These are phyloP conservation scores for Euphorbia peplus DNA, from an alignment of 345 rosid species.

Conservation along the genomic window DNA sequence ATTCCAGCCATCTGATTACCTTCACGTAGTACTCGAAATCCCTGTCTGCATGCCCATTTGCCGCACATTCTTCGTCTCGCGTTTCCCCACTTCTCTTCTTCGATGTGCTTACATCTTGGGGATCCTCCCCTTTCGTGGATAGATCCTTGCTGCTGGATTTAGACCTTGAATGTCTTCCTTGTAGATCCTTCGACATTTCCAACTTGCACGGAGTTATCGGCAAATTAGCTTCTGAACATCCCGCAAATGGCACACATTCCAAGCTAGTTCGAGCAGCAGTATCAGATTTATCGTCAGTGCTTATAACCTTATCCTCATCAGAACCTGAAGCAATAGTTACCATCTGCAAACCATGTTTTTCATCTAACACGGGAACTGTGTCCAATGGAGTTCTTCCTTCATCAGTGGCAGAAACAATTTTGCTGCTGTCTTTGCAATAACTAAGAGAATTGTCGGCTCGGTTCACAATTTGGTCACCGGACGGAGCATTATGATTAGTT, in stretches of 20 bases:
- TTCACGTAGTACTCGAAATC: constrained; percentile 82
- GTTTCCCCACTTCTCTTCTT: constrained; percentile 49
- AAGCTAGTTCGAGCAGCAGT: constrained; percentile 36
- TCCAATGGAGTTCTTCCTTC: constrained; percentile 30
- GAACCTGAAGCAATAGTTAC: constrained; percentile 31
- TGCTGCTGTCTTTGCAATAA: constrained; percentile 37
- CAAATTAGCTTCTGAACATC: constrained; percentile 49
- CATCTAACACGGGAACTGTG: constrained; percentile 34
- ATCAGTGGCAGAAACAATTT: constrained; percentile 29
- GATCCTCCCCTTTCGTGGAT: constrained; percentile 43
- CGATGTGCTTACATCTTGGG: constrained; percentile 51
- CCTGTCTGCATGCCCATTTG: constrained; percentile 45
- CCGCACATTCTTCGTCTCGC: constrained; percentile 39
- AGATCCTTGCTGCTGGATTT: constrained; percentile 44
- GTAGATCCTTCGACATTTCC: constrained; percentile 51
- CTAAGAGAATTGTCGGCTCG: constrained; percentile 43
- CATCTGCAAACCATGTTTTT: constrained; percentile 24
- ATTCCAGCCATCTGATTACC: constrained; percentile 70
- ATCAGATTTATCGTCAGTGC: constrained; percentile 40
- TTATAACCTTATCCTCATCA: constrained; percentile 33
- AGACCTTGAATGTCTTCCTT: constrained; percentile 44
- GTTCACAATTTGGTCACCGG: constrained; percentile 40
- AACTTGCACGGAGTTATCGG: constrained; percentile 77
- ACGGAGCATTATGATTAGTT: constrained; percentile 48
- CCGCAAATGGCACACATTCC: constrained; percentile 42